Conservation (phyloP, 2,329 filamentous ascomycete species). For the Magnaporthales sp. region DNA sequence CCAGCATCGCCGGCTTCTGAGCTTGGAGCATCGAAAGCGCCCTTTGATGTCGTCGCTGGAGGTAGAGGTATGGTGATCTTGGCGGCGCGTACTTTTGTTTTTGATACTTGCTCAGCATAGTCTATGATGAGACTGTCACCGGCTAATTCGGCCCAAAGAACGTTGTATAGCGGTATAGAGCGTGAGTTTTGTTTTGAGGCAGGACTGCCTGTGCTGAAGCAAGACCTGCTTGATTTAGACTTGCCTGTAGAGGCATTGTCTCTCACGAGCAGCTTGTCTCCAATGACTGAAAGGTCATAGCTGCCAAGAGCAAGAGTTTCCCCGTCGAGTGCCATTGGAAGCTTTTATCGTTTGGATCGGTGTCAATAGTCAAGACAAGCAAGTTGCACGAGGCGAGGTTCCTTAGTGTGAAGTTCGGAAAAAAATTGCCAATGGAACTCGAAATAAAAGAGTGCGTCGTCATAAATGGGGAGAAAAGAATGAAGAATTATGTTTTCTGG, state of each 20-base stretch:
- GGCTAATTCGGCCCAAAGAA: conserved; percentile 67
- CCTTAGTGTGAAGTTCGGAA: not conserved
- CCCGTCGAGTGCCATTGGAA: not conserved
- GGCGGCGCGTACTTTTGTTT: conserved; percentile 50
- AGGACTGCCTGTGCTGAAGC: not conserved
- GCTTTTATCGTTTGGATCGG: not conserved
- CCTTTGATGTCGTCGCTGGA: not conserved
- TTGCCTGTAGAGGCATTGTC: not conserved
- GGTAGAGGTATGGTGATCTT: conserved; percentile 45
- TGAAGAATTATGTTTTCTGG: no score
- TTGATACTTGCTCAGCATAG: conserved; percentile 56
- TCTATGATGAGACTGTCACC: conserved; percentile 55
- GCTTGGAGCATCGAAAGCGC: not conserved
- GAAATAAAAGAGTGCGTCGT: not conserved
- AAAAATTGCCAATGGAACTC: not conserved
- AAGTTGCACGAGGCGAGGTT: not conserved
- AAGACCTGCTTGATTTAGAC: not conserved
- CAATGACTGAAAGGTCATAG: not conserved
- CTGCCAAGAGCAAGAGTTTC: not conserved
- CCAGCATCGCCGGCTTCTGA: conserved; percentile 12
- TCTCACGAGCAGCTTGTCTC: conserved; percentile 1
- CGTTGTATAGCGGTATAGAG: conserved; percentile 66
- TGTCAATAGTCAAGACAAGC: not conserved
- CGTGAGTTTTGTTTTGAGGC: not conserved
- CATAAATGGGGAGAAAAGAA: not conserved